phyloP scores from a whole-genome alignment of 2,329 filamentous ascomycete species.

The Juglanconis sp. region DNA sequence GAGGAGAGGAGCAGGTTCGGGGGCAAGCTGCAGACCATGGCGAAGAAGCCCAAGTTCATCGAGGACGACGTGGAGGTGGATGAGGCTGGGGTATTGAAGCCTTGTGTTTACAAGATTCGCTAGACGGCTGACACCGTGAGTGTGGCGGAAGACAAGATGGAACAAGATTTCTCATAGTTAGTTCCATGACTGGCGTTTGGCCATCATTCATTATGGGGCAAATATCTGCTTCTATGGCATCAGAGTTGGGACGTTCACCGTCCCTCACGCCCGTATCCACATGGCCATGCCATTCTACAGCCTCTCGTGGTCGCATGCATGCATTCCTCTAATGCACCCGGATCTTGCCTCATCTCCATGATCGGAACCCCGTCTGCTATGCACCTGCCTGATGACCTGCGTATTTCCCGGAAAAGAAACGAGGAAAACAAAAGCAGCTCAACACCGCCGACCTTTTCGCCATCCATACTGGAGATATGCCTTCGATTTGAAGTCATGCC shows the following conservation, averaged over 20 bases:
- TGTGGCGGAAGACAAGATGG: background rate
- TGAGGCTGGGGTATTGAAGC: conserved; percentile 72
- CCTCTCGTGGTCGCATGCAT: background rate
- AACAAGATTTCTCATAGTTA: background rate
- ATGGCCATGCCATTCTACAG: background rate
- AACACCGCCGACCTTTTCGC: conserved; percentile 7
- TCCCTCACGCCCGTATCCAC: background rate
- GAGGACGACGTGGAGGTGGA: conserved; percentile 60
- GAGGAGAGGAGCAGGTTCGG: conserved; percentile 35
- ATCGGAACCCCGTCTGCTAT: conserved; percentile 9
- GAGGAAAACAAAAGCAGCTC: background rate
- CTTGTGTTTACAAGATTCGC: conserved; percentile 91
- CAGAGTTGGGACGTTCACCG: background rate
- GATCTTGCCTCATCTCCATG: conserved; percentile 1
- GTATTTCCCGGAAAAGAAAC: background rate
- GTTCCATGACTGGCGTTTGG: background rate
- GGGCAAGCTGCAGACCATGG: conserved; percentile 24
- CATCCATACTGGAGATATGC: conserved; percentile 18
- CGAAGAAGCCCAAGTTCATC: conserved; percentile 53
- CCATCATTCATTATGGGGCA: conserved; percentile 8
- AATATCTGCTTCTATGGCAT: conserved; percentile 2
- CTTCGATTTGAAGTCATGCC: conserved; percentile 13
- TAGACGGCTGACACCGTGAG: conserved; percentile 34
- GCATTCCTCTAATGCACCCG: background rate
- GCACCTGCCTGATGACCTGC: conserved; percentile 10